Conservation (phyloP, 768 basidiomycete genomes). For the Cystoderma amianthinum region DNA sequence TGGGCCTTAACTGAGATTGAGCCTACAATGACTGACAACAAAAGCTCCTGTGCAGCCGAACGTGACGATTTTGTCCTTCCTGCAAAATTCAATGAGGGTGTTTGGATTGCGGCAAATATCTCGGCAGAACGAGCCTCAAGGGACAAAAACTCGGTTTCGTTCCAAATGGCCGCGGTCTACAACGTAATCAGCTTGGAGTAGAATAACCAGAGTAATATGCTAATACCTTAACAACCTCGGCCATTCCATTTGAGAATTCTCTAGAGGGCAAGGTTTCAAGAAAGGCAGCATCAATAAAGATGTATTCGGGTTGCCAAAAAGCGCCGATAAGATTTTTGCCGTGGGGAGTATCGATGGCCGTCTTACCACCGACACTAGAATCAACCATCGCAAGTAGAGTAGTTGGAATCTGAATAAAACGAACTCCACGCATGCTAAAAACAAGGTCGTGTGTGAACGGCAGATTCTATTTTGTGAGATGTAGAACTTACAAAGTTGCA, state of each 20-base stretch:
- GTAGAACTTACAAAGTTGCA: conserved; percentile 93
- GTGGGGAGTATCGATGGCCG: conserved; percentile 97
- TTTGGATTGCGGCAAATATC: conserved; percentile 81
- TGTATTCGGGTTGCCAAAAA: conserved; percentile 96
- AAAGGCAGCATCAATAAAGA: conserved; percentile 97
- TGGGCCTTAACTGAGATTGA: conserved; percentile 95
- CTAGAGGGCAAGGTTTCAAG: conserved; percentile 86
- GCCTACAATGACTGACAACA: conserved; percentile 86
- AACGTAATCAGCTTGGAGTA: conserved; percentile 4
- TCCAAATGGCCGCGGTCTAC: conserved; percentile 99
- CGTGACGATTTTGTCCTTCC: conserved; percentile 59
- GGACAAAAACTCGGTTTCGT: conserved; percentile 79
- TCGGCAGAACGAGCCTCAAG: conserved; percentile 83
- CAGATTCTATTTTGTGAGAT: no score
- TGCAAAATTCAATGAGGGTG: conserved; percentile 52
- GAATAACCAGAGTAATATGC: not conserved
- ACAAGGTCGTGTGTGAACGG: no score
- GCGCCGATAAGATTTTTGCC: conserved; percentile 98
- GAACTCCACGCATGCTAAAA: conserved; percentile 90
- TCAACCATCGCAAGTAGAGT: conserved; percentile 98
- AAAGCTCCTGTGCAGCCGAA: conserved; percentile 69
- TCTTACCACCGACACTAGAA: conserved; percentile 96
- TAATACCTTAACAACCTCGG: conserved; percentile 91
- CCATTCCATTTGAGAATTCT: conserved; percentile 99
- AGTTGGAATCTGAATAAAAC: conserved; percentile 93